These are phyloP conservation scores for Kodamaea plutei DNA, from an alignment of 1,139 yeast species.

Conservation along the genomic window DNA sequence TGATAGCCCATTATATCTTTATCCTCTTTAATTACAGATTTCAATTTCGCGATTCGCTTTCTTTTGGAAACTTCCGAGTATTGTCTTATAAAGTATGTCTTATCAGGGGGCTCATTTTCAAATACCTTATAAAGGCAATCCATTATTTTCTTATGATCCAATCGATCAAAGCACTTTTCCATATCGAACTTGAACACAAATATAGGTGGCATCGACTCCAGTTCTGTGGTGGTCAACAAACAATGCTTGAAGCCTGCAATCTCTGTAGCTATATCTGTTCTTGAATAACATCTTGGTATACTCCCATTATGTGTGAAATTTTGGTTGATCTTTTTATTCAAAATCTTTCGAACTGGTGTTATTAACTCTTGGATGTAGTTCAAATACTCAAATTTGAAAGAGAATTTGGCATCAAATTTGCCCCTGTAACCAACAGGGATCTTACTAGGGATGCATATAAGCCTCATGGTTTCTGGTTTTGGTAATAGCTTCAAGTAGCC, in stretches of 20 bases:
- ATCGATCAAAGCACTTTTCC: slow-evolving; percentile 71
- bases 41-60: slow-evolving; percentile 10
- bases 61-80: slow-evolving; percentile 11
- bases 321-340: slow-evolving; percentile 8
- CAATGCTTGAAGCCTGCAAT: not conserved
- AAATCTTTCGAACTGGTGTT: slow-evolving; percentile 30
- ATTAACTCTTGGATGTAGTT: slow-evolving; percentile 23
- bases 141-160: slow-evolving; percentile 50
- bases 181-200: slow-evolving; percentile 70
- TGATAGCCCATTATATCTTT: slow-evolving; percentile 14
- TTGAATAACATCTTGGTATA: slow-evolving; percentile 23
- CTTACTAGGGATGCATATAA: slow-evolving; percentile 55
- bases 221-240: not conserved
- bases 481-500: slow-evolving; percentile 51
- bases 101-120: slow-evolving; percentile 17
- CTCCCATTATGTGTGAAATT: not conserved
- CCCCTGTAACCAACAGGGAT: too few relatives aligned
- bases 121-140: slow-evolving; percentile 25
- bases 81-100: slow-evolving; percentile 23
- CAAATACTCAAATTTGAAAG: slow-evolving; percentile 18
- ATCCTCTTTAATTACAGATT: slow-evolving; percentile 12
- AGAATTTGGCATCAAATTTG: slow-evolving; percentile 9
- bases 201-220: not conserved
- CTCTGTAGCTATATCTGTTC: slow-evolving; percentile 23
- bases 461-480: slow-evolving; percentile 51